Evolutionary conservation across 768 basidiomycete genomes (phyloP).

Genomic region (Hortiboletus campestris): DNA sequence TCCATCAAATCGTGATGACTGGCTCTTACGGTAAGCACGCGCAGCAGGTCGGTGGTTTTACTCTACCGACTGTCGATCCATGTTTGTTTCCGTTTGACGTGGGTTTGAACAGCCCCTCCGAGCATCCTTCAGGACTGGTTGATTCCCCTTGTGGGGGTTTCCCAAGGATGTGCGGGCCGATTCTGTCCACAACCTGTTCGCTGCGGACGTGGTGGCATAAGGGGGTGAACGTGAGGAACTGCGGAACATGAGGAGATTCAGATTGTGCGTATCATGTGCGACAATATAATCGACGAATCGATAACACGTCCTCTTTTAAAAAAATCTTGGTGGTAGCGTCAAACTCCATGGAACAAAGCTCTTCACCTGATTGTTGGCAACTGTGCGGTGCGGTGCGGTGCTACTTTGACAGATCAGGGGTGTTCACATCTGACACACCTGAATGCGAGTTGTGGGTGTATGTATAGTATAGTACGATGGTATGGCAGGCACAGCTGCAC

Average conservation of each 20-base stretch:
- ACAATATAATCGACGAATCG: not conserved
- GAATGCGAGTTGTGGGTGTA: not conserved
- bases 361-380: not conserved
- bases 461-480: not conserved
- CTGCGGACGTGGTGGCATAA: conserved; percentile 66
- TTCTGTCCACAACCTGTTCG: conserved; percentile 72
- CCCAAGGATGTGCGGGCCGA: conserved; percentile 74
- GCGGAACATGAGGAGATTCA: conserved; percentile 66
- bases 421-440: not conserved
- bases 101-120: conserved; percentile 20
- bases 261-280: not conserved
- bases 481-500: not conserved
- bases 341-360: not conserved
- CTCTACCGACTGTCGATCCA: conserved; percentile 56
- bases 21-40: conserved; percentile 34
- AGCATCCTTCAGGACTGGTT: not conserved
- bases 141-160: conserved; percentile 44
- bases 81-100: conserved; percentile 76
- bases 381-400: not conserved
- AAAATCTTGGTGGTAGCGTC: not conserved
- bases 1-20: conserved; percentile 72
- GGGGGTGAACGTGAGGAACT: conserved; percentile 77
- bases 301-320: not conserved
- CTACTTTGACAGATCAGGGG: not conserved
- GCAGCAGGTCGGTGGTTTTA: not conserved